Percentiles rank a stretch among this genome's conserved stretches.
Evolutionary conservation across 805 yeast genomes (phyloP).

Genomic region (Danielia reshetovae): DNA sequence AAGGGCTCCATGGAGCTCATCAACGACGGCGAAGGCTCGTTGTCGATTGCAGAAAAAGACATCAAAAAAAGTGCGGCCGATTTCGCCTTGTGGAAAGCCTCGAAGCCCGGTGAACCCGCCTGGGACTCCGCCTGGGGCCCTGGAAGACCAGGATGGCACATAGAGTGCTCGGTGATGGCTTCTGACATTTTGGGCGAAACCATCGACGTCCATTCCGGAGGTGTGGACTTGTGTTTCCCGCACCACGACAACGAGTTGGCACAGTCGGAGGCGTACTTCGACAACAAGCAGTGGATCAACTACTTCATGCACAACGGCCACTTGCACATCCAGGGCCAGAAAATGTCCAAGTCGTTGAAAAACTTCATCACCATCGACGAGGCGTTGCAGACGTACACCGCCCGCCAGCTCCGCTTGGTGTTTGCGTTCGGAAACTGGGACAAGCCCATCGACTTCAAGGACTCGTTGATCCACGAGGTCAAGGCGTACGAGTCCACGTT

Average conservation of each 20-base stretch:
- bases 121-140: constrained; percentile 97
- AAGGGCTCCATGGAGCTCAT: constrained; percentile 82
- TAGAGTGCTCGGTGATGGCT: constrained; percentile 99
- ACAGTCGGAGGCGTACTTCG: constrained; percentile 90
- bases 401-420: constrained; percentile 85
- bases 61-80: constrained; percentile 76
- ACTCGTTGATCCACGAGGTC: constrained; percentile 70
- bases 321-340: constrained; percentile 96
- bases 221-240: constrained; percentile 95
- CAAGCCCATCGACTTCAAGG: constrained; percentile 87
- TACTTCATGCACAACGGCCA: constrained; percentile 97
- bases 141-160: constrained; percentile 99
- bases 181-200: constrained; percentile 75
- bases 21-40: constrained; percentile 92
- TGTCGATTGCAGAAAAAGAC: constrained; percentile 43
- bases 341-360: constrained; percentile 93
- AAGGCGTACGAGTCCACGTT: constrained; percentile 69
- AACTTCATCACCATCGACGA: constrained; percentile 93
- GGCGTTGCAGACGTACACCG: constrained; percentile 65
- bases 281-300: constrained; percentile 92
- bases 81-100: constrained; percentile 95
- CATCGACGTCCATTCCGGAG: constrained; percentile 96
- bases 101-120: constrained; percentile 95
- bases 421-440: constrained; percentile 94
- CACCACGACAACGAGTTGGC: constrained; percentile 99